A percentile compares a stretch with the other conserved stretches of the same genome.
These are phyloP conservation scores for Phytophthora hybrid DNA, from an alignment of 352 stramenopile species.

Conservation along the genomic window DNA sequence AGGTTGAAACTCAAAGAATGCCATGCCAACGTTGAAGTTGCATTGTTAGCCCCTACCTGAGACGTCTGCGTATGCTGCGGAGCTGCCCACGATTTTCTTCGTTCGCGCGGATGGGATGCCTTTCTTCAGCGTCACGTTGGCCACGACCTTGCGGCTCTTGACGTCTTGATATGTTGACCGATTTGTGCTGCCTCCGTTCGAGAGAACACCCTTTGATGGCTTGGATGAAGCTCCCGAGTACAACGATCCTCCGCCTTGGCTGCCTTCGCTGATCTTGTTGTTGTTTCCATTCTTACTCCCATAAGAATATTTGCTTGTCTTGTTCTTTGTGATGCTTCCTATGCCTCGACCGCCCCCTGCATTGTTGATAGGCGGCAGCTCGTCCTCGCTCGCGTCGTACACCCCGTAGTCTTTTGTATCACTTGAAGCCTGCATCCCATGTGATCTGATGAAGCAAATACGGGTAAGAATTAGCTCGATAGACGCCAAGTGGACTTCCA, in stretches of 20 bases:
- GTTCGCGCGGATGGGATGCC: conserved; percentile 33
- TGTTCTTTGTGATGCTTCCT: conserved; percentile 28
- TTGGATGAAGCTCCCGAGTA: conserved; percentile 41
- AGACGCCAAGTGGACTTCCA: background rate
- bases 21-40: conserved; percentile 29
- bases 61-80: conserved; percentile 33
- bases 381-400: conserved; percentile 50
- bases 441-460: conserved; percentile 19
- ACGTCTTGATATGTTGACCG: conserved; percentile 45
- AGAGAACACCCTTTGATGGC: conserved; percentile 27
- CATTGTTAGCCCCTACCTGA: conserved; percentile 38
- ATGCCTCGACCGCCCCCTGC: conserved; percentile 10
- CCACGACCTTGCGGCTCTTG: conserved; percentile 45
- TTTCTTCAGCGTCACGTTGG: conserved; percentile 33
- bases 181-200: conserved; percentile 44
- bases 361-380: conserved; percentile 62
- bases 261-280: conserved; percentile 35
- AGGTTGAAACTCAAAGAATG: background rate
- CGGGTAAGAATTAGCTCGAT: background rate
- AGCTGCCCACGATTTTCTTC: conserved; percentile 37
- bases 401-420: conserved; percentile 37
- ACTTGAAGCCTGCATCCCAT: conserved; percentile 28
- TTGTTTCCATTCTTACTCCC: conserved; percentile 34
- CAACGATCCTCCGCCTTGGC: conserved; percentile 23
- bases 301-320: conserved; percentile 43